Percentiles rank a stretch among this genome's conserved stretches.
Evolutionary conservation across 1,284 basidiomycete species (phyloP).

Genomic region (Ganoderma lingzhi): DNA sequence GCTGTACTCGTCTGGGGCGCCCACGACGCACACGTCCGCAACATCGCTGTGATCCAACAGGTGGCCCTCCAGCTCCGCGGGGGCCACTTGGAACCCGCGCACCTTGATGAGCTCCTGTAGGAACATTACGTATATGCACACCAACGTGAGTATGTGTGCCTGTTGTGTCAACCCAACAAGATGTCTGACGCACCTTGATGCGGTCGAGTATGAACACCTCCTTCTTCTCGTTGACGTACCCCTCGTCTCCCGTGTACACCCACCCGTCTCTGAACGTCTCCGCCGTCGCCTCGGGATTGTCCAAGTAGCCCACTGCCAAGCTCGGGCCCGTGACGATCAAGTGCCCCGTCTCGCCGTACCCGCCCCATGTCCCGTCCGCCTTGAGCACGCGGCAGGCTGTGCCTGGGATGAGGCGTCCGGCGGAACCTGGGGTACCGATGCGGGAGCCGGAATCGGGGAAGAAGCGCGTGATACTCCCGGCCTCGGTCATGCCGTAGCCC

Average conservation of each 20-base stretch:
- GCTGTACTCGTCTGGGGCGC: slow-evolving; percentile 76
- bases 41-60: slow-evolving; percentile 65
- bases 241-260: slow-evolving; percentile 56
- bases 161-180: neutral
- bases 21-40: slow-evolving; percentile 73
- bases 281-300: slow-evolving; percentile 49
- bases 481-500: slow-evolving; percentile 61
- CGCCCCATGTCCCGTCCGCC: slow-evolving; percentile 48
- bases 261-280: slow-evolving; percentile 55
- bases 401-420: slow-evolving; percentile 51
- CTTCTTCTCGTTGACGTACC: slow-evolving; percentile 47
- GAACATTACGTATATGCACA: neutral
- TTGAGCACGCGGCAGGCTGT: slow-evolving; percentile 48
- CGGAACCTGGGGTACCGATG: slow-evolving; percentile 44
- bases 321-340: slow-evolving; percentile 50
- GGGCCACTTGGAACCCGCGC: slow-evolving; percentile 67
- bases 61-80: slow-evolving; percentile 57
- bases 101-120: slow-evolving; percentile 70
- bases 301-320: slow-evolving; percentile 50
- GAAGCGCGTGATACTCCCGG: slow-evolving; percentile 54
- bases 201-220: slow-evolving; percentile 55
- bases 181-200: slow-evolving; percentile 46
- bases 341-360: slow-evolving; percentile 51
- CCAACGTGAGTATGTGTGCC: neutral
- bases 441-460: slow-evolving; percentile 37